Evolutionary conservation across 2,329 filamentous ascomycete species (phyloP).

Genomic region (Trichocomaceae sp.): DNA sequence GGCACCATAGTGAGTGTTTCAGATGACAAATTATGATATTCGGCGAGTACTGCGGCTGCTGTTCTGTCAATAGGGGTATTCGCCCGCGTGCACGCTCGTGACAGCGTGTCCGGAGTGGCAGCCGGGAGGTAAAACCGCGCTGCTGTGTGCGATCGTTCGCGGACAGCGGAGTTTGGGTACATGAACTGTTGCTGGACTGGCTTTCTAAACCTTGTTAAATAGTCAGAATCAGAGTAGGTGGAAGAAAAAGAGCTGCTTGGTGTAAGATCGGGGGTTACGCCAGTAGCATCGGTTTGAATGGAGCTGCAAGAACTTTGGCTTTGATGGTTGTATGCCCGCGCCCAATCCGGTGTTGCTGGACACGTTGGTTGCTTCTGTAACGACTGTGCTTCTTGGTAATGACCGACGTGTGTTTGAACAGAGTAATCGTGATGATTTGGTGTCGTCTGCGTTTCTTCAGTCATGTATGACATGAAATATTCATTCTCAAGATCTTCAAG

Average conservation of each 20-base stretch:
- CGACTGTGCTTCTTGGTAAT: conserved; percentile 2
- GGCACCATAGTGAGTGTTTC: conserved; percentile 27
- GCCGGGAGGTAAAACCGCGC: conserved; percentile 22
- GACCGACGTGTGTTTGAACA: not conserved
- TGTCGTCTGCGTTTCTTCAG: conserved; percentile 15
- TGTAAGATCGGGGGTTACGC: conserved; percentile 29
- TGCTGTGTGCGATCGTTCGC: conserved; percentile 16
- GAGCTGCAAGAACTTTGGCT: conserved; percentile 32
- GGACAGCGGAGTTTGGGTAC: conserved; percentile 14
- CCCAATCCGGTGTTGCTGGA: conserved; percentile 5
- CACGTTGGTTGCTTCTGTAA: not conserved
- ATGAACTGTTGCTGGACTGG: conserved; percentile 25
- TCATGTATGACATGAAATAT: conserved; percentile 26
- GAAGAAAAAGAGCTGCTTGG: conserved; percentile 37
- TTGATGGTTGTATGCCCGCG: conserved; percentile 19
- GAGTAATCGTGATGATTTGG: conserved; percentile 1
- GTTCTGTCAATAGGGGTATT: conserved; percentile 18
- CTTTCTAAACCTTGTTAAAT: conserved; percentile 23
- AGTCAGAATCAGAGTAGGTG: conserved; percentile 25
- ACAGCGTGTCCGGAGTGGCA: conserved; percentile 13
- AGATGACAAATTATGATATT: conserved; percentile 21
- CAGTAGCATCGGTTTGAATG: conserved; percentile 22
- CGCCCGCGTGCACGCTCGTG: conserved; percentile 18
- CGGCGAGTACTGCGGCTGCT: conserved; percentile 17
- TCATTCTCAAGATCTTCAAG: conserved; percentile 25